Conservation (phyloP, 768 basidiomycete genomes). For the Hericium rajendrae region DNA sequence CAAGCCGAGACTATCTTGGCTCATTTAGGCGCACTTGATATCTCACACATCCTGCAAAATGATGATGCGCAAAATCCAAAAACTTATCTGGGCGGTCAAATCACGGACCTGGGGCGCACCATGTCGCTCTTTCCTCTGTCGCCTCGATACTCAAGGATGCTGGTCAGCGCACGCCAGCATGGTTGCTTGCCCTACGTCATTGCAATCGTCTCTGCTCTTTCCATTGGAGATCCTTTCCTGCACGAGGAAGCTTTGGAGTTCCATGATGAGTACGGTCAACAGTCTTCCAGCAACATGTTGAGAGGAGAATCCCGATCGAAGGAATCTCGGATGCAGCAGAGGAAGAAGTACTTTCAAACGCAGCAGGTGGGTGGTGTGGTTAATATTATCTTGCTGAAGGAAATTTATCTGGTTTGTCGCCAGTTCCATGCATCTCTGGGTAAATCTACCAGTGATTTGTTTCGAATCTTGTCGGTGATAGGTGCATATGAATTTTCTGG, state of each 20-base stretch:
- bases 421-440: constrained; percentile 79
- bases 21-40: constrained; percentile 73
- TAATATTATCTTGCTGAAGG: not conserved
- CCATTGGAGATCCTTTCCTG: constrained; percentile 93
- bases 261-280: constrained; percentile 32
- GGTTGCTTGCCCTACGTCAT: constrained; percentile 90
- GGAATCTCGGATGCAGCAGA: constrained; percentile 46
- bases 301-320: constrained; percentile 34
- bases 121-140: constrained; percentile 94
- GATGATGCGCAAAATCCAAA: constrained; percentile 6
- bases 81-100: constrained; percentile 40
- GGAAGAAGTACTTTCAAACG: constrained; percentile 74
- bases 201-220: constrained; percentile 80
- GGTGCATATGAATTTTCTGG: constrained; percentile 94
- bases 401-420: not conserved
- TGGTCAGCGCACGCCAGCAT: constrained; percentile 78
- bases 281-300: constrained; percentile 36
- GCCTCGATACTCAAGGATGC: constrained; percentile 92
- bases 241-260: constrained; percentile 61
- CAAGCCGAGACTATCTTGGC: constrained; percentile 77
- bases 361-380: constrained; percentile 49
- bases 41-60: constrained; percentile 13
- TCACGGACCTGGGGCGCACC: constrained; percentile 82
- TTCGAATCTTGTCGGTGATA: constrained; percentile 84
- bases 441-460: constrained; percentile 71